phyloP scores from a whole-genome alignment of 75 land plant species.

The Pinus tabuliformis region DNA sequence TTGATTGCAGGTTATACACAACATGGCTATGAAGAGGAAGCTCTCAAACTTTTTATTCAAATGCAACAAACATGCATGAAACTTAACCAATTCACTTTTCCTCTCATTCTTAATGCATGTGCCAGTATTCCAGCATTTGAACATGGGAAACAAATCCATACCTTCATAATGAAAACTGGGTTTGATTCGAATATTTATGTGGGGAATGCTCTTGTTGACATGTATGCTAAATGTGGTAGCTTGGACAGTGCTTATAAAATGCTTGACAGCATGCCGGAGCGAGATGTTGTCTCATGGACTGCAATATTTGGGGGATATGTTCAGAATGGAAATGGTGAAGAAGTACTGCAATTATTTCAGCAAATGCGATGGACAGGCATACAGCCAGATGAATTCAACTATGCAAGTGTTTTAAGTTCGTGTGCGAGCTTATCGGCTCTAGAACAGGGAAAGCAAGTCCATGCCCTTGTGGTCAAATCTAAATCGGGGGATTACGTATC shows the following conservation, averaged over 20 bases:
- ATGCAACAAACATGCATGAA: conserved; percentile 34
- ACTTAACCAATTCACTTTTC: conserved; percentile 43
- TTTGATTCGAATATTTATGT: conserved; percentile 25
- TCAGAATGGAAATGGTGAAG: conserved; percentile 21
- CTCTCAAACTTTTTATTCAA: conserved; percentile 32
- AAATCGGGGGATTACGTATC: conserved; percentile 21
- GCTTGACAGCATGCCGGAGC: conserved; percentile 7
- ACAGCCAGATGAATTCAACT: conserved; percentile 20
- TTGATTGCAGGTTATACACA: conserved; percentile 41
- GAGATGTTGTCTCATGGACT: conserved; percentile 26
- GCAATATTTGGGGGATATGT: conserved; percentile 35
- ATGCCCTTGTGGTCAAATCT: conserved; percentile 18
- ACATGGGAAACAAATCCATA: conserved; percentile 36
- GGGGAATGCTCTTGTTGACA: conserved; percentile 27
- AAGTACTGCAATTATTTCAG: conserved; percentile 24
- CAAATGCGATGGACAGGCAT: conserved; percentile 24
- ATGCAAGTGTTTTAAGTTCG: conserved; percentile 38
- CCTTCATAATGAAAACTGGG: conserved; percentile 30
- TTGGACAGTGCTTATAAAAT: conserved; percentile 11
- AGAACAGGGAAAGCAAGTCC: conserved; percentile 36
- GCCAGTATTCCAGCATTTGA: conserved; percentile 10
- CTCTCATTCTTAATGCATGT: conserved; percentile 40
- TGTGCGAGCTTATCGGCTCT: conserved; percentile 32
- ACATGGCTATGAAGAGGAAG: conserved; percentile 21
- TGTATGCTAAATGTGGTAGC: conserved; percentile 28